Evolutionary conservation across 306 rosid genomes (phyloP).

Genomic region (Cicer judaicum): DNA sequence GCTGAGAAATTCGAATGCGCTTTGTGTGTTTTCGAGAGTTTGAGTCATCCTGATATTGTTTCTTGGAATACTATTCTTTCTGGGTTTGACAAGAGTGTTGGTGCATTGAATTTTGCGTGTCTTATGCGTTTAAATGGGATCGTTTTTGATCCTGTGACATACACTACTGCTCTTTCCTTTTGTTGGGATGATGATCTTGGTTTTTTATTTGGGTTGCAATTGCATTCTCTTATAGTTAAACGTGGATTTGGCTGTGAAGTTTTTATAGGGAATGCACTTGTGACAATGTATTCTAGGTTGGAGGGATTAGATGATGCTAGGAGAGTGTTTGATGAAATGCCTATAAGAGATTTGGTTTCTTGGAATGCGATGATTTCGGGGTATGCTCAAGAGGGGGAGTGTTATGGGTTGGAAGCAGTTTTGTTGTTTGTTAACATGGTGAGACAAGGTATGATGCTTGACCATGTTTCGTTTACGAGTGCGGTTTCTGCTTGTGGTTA

Average conservation of each 20-base stretch:
- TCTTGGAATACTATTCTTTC: conserved; percentile 92
- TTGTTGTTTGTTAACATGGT: conserved; percentile 64
- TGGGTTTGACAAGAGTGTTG: conserved; percentile 64
- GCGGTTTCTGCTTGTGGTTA: conserved; percentile 84
- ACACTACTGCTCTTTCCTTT: conserved; percentile 63
- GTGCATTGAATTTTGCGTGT: conserved; percentile 63
- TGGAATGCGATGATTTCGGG: conserved; percentile 88
- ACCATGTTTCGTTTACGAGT: conserved; percentile 77
- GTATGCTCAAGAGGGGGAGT: conserved; percentile 71
- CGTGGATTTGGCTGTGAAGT: conserved; percentile 65
- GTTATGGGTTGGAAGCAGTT: conserved; percentile 65
- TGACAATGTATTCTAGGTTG: conserved; percentile 76
- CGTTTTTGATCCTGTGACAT: conserved; percentile 70
- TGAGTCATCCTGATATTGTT: conserved; percentile 65
- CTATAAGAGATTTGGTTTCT: conserved; percentile 62
- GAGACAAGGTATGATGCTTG: conserved; percentile 64
- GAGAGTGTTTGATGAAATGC: conserved; percentile 75
- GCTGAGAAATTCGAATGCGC: conserved; percentile 58
- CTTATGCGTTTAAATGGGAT: conserved; percentile 65
- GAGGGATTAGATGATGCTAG: conserved; percentile 61
- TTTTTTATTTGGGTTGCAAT: conserved; percentile 67
- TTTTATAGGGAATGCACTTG: conserved; percentile 78
- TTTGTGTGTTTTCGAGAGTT: conserved; percentile 58
- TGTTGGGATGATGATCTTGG: conserved; percentile 56
- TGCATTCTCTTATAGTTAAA: conserved; percentile 68